Evolutionary conservation across 2,329 filamentous ascomycete genomes (phyloP), one percentile per base, ranked within the genome.

Genomic region (Paraphoma chrysanthemicola): DNA sequence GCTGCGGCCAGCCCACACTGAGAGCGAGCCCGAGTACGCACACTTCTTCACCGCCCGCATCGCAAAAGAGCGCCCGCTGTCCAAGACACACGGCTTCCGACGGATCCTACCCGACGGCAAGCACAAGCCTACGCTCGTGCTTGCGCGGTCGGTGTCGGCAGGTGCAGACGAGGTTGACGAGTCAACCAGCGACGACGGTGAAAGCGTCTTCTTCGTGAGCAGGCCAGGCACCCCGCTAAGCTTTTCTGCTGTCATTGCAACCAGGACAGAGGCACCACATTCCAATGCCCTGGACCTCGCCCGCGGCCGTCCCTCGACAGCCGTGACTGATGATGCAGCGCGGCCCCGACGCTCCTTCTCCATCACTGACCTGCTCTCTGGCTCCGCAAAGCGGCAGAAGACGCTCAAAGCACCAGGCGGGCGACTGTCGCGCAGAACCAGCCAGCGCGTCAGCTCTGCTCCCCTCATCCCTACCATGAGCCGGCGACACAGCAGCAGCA

Each of bases 341-440:
- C 70, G 70, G 57, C 72, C 78, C 17, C 74, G 78, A 54, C 79
- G 80, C 50, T 83, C 82, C 54, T 84, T 85, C 74, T 84, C 83
- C 28, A 77, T 84, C 54, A 74, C 76, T 51, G 80, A 83, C 60
- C 71, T 79, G 44, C 73, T 78, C 53, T 75, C 72, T 49, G 71
- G 70, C 50, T 75, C 67, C 59, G 75, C 62, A 77, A 79, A 75
- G 68, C 71, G 78, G 69, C 63, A 68, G 69, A 69, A 68, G 50
- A 64, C 67, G 30, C 56, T 55, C 62, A 71, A 67, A 64, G 63
- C 53, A 51, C 59, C 70, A 53, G 66, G 65, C 51, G 59, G 65
- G 51, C 69, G 65, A 42, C 62, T 73, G 10, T 54, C 63, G 41
- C 73, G 71, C 58, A 65, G 63, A 51, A 60, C 67, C 16, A 76